A percentile compares a stretch with the other conserved stretches of the same genome.
Evolutionary conservation across 164 flowering plant species (phyloP).

Genomic region (Malania oleifera): DNA sequence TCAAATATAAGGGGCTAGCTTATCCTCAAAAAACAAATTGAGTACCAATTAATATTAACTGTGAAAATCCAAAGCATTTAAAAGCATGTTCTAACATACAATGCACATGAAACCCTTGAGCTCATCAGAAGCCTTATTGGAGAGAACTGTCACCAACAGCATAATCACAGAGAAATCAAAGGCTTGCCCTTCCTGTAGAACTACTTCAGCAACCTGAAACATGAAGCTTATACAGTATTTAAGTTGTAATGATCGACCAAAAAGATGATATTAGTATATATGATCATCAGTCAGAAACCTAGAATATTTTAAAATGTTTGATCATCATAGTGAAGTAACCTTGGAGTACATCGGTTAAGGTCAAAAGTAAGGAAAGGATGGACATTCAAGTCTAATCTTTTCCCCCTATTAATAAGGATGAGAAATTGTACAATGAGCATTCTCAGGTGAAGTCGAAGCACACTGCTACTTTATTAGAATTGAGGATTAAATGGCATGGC

Average conservation of each 20-base stretch:
- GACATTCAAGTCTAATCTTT: too few species aligned
- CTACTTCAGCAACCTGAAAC: constrained; percentile 79
- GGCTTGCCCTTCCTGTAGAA: constrained; percentile 52
- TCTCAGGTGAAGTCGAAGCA: too few species aligned
- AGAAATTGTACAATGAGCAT: too few species aligned
- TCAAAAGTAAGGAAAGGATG: too few species aligned
- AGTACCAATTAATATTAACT: neutral
- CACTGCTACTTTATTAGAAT: too few species aligned
- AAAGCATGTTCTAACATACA: constrained; percentile 35
- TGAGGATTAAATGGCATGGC: too few species aligned
- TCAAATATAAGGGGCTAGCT: neutral
- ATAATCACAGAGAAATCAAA: constrained; percentile 68
- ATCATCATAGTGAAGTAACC: too few species aligned
- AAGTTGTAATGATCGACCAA: neutral
- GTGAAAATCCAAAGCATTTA: neutral
- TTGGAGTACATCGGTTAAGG: too few species aligned
- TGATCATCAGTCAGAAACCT: too few species aligned
- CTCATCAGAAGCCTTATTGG: constrained; percentile 39
- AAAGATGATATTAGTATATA: too few species aligned
- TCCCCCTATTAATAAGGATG: too few species aligned
- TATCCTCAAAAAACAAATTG: neutral
- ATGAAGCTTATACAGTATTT: neutral
- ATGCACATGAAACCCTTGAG: constrained; percentile 78
- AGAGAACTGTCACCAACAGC: constrained; percentile 65
- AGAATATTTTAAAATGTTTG: too few species aligned